Conservation (phyloP, 2,329 filamentous ascomycete genomes). For the Cryphonectria japonica region DNA sequence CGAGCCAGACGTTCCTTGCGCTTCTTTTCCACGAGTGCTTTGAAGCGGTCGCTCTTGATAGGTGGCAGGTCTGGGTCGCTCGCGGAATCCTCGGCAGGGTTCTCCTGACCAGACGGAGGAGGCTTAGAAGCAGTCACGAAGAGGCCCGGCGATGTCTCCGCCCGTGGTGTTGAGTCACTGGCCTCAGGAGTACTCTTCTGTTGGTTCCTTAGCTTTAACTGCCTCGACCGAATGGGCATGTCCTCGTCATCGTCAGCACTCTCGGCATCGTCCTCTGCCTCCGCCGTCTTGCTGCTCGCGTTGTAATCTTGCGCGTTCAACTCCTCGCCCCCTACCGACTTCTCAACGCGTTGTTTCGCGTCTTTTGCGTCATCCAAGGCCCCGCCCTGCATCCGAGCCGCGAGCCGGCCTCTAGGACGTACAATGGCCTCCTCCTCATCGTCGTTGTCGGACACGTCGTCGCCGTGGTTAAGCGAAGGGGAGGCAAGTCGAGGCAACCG, state of each 20-base stretch:
- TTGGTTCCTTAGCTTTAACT: slow-evolving; percentile 42
- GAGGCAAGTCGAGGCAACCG: slow-evolving; percentile 20
- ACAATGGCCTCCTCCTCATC: slow-evolving; percentile 54
- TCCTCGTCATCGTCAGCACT: slow-evolving; percentile 48
- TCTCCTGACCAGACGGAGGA: slow-evolving; percentile 36
- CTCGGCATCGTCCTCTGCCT: slow-evolving; percentile 32
- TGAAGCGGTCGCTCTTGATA: slow-evolving; percentile 63
- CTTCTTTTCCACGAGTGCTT: slow-evolving; percentile 74
- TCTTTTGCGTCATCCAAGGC: slow-evolving; percentile 32
- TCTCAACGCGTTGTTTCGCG: slow-evolving; percentile 48
- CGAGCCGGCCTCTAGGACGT: slow-evolving; percentile 65
- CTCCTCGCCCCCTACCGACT: slow-evolving; percentile 44
- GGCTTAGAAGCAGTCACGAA: slow-evolving; percentile 58
- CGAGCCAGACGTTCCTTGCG: slow-evolving; percentile 70
- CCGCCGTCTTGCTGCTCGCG: slow-evolving; percentile 29
- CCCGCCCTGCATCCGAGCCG: slow-evolving; percentile 61
- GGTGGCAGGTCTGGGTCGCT: slow-evolving; percentile 54
- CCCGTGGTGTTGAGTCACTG: slow-evolving; percentile 38
- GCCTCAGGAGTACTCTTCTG: slow-evolving; percentile 41
- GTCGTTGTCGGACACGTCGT: slow-evolving; percentile 27
- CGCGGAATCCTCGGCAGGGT: slow-evolving; percentile 41
- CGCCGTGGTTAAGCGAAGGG: slow-evolving; percentile 1
- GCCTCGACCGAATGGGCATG: slow-evolving; percentile 46
- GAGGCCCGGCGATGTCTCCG: slow-evolving; percentile 52
- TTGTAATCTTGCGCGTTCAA: slow-evolving; percentile 34